Percentiles rank a stretch among this genome's conserved stretches.
Evolutionary conservation across 495 filamentous ascomycete species (phyloP).

Genomic region (Penicillium canescens): DNA sequence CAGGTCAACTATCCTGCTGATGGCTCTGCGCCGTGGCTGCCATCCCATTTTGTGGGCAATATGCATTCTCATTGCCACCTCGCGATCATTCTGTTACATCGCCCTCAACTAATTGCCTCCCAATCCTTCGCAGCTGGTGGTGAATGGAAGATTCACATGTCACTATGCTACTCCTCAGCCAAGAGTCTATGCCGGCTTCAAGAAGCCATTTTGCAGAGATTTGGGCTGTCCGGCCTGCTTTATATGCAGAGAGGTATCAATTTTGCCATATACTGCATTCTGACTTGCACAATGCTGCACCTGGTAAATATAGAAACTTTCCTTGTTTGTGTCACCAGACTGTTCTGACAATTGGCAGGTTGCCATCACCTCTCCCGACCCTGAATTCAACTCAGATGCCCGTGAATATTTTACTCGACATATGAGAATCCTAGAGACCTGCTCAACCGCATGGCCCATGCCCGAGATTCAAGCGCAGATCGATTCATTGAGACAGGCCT

Average conservation of each 20-base stretch:
- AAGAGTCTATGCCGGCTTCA: conserved; percentile 89
- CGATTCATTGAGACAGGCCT: conserved; percentile 85
- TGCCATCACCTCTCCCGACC: conserved; percentile 91
- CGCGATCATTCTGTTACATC: conserved; percentile 81
- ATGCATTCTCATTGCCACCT: conserved; percentile 93
- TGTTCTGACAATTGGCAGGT: conserved; percentile 56
- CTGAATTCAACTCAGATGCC: conserved; percentile 80
- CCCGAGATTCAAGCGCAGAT: conserved; percentile 91
- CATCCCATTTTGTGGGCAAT: conserved; percentile 88
- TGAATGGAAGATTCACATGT: conserved; percentile 86
- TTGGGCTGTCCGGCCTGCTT: conserved; percentile 77
- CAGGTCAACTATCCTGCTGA: conserved; percentile 76
- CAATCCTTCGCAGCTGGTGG: conserved; percentile 72
- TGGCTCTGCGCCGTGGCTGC: conserved; percentile 80
- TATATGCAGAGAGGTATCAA: conserved; percentile 96
- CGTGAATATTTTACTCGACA: conserved; percentile 91
- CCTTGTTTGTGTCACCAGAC: not conserved
- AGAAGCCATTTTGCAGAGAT: conserved; percentile 76
- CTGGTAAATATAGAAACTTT: conserved; percentile 60
- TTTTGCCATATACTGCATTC: conserved; percentile 88
- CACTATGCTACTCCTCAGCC: conserved; percentile 81
- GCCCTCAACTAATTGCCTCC: conserved; percentile 79
- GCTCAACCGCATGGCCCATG: conserved; percentile 83
- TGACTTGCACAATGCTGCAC: conserved; percentile 95
- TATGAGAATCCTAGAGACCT: conserved; percentile 92